Evolutionary conservation across 345 rosid species (phyloP).

Genomic region (Passiflora organensis): DNA sequence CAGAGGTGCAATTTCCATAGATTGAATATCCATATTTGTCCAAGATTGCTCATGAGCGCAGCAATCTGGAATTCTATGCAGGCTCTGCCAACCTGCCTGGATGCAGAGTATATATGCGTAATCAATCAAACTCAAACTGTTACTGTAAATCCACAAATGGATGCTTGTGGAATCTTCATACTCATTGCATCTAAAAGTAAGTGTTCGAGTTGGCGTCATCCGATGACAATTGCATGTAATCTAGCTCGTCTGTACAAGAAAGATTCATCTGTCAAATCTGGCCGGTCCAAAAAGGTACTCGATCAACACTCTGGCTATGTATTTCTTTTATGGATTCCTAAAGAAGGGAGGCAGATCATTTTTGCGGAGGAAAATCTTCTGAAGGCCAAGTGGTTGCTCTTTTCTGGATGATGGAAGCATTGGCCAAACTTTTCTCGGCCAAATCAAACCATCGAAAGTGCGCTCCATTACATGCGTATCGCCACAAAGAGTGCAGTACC

Average conservation of each 20-base stretch:
- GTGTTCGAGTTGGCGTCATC: background rate
- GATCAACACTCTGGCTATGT: background rate
- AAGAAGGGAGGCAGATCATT: slow-evolving; percentile 3
- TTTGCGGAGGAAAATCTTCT: slow-evolving; percentile 4
- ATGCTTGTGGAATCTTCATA: background rate
- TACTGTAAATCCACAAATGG: background rate
- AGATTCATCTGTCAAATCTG: slow-evolving; percentile 7
- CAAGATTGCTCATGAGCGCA: no score
- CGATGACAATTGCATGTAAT: slow-evolving; percentile 9
- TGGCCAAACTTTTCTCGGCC: slow-evolving; percentile 7
- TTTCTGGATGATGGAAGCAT: slow-evolving; percentile 9
- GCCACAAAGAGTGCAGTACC: slow-evolving; percentile 1
- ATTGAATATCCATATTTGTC: no score
- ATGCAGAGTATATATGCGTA: no score
- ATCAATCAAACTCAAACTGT: no score
- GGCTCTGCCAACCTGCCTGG: no score
- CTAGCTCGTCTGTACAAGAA: slow-evolving; percentile 3
- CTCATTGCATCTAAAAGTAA: slow-evolving; percentile 5
- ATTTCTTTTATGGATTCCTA: slow-evolving; percentile 14
- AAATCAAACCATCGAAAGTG: slow-evolving; percentile 8
- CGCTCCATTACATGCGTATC: slow-evolving; percentile 20
- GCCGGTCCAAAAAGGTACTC: slow-evolving; percentile 18
- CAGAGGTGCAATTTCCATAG: no score
- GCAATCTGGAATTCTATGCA: no score
- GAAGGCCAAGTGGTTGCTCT: slow-evolving; percentile 11